Evolutionary conservation across 2,329 filamentous ascomycete species (phyloP), one percentile per base, ranked within the genome.

Genomic region (Nigrospora osmanthi): DNA sequence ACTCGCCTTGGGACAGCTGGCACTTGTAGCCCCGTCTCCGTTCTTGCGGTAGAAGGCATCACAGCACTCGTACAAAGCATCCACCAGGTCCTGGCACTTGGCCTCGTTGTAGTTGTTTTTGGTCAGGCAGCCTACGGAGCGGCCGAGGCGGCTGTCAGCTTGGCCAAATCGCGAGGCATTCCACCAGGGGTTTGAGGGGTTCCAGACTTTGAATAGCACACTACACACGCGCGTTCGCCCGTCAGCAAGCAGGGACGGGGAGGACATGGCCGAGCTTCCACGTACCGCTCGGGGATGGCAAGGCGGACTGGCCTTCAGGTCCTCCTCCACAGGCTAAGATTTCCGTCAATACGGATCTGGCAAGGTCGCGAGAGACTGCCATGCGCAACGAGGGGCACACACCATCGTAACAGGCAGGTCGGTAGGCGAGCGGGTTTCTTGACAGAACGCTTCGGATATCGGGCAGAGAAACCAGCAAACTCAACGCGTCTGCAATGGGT

Each of bases 61-160:
- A 66, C 93, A 98, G 67, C 93, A 98, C 55, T 93, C 85, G 65
- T 97, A 98, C 19, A 98, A 71, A 3, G 89, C 87, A 61, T 91
- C 83, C 46, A 98, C 78, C 58, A 89, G 72, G 15, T 69, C 64
- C 59, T 85, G 79, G 65, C 93, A 98, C 59, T 83, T 94, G 37
- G 80, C 80, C 66, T 97, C 89, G 48, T 94, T 80, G 70, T 86
- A 97, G 44, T 81, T 81, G 63, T 90, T 90, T 65, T 83, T 91
- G 39, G 79, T 80, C 50, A 98, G 72, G 59, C 93, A 98, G 55
- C 83, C 89, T 95, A 57, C 23, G 14, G 12, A 14, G 11, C 3
- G 31, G 32, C 31, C 32, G 39, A 2, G 6, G 5, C 23, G 23
- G 23, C 23, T 28, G 23, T 28, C 23, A 28, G 23, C 23, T 28